These are phyloP conservation scores for Pichia kluyveri DNA, from an alignment of 805 yeast genomes.

Conservation along the genomic window DNA sequence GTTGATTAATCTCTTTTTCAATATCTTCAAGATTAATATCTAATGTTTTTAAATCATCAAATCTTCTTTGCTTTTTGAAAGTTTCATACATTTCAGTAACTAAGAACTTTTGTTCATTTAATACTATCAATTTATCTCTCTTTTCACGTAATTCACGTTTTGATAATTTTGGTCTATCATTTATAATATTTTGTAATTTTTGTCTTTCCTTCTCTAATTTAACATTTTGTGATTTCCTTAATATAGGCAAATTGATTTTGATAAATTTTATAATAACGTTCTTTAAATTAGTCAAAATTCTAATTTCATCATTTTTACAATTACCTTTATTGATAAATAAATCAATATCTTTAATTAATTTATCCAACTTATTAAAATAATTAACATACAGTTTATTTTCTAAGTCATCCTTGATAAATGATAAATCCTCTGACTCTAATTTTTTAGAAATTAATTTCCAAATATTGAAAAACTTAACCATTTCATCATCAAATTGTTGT, in stretches of 20 bases:
- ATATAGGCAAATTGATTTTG: constrained; percentile 55
- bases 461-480: constrained; percentile 30
- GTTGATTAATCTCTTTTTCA: constrained; percentile 33
- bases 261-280: constrained; percentile 49
- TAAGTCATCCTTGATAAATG: constrained; percentile 27
- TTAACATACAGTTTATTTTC: constrained; percentile 16
- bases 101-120: constrained; percentile 74
- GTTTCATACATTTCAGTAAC: constrained; percentile 56
- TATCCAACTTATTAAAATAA: constrained; percentile 45
- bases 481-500: constrained; percentile 21
- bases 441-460: constrained; percentile 18
- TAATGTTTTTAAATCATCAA: constrained; percentile 65
- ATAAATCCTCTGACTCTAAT: constrained; percentile 15
- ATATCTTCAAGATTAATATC: constrained; percentile 52
- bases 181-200: not conserved
- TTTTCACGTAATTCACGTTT: constrained; percentile 46
- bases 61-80: constrained; percentile 57
- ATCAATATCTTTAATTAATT: constrained; percentile 33
- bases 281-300: constrained; percentile 45
- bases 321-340: not conserved
- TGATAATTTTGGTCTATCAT: constrained; percentile 26
- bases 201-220: constrained; percentile 12
- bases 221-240: constrained; percentile 47
- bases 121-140: constrained; percentile 74
- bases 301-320: constrained; percentile 30